Conservation (phyloP, 2,329 filamentous ascomycete genomes). For the Penicillium sp. region DNA sequence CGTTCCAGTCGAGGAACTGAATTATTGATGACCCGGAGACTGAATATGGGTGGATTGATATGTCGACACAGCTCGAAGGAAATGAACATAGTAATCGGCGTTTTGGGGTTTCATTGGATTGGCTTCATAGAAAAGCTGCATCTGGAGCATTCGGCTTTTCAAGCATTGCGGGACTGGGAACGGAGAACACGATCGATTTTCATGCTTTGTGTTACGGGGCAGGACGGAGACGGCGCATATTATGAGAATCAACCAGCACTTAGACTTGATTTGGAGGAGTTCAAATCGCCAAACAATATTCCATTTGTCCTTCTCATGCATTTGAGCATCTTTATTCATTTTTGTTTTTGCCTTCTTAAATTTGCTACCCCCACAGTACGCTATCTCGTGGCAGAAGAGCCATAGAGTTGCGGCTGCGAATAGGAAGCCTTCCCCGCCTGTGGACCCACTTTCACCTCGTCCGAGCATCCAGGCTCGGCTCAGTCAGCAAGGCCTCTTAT, state of each 20-base stretch:
- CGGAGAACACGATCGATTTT: not conserved
- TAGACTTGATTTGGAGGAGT: not conserved
- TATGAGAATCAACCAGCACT: not conserved
- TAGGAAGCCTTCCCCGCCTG: conserved; percentile 4
- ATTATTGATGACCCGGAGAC: conserved; percentile 8
- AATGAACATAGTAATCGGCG: not conserved
- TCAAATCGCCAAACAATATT: not conserved
- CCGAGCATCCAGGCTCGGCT: not conserved
- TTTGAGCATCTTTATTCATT: not conserved
- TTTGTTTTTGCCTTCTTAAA: not conserved
- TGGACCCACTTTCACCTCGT: not conserved
- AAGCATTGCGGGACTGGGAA: not conserved
- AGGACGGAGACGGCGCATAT: not conserved
- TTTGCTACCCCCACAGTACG: not conserved
- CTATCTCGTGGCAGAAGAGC: not conserved
- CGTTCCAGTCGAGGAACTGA: conserved; percentile 20
- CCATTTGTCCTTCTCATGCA: not conserved
- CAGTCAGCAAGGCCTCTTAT: conserved; percentile 10
- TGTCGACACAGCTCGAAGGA: not conserved
- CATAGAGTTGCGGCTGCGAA: not conserved
- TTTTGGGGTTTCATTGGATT: not conserved
- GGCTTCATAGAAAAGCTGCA: not conserved
- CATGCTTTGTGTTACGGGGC: not conserved
- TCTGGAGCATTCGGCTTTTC: not conserved
- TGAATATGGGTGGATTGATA: not conserved